Conservation (phyloP, 805 yeast species). For the Ogataea zsoltii region DNA sequence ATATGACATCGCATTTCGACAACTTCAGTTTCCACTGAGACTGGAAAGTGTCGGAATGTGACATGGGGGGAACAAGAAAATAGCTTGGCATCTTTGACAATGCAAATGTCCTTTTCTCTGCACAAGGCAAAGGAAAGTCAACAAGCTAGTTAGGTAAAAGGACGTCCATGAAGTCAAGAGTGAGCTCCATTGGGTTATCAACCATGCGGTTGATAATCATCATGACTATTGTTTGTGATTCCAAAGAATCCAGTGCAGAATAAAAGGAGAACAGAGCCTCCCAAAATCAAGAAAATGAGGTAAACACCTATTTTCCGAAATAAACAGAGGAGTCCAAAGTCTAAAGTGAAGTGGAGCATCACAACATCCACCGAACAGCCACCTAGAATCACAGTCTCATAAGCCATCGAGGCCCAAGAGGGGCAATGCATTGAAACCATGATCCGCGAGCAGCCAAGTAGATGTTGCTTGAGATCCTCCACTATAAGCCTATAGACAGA, state of each 20-base stretch:
- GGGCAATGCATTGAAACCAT: slow-evolving; percentile 13
- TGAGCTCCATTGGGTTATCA: slow-evolving; percentile 85
- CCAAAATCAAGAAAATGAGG: slow-evolving; percentile 16
- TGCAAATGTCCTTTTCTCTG: slow-evolving; percentile 40
- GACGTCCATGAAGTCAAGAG: slow-evolving; percentile 66
- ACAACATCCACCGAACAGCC: neutral
- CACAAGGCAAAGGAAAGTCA: slow-evolving; percentile 21
- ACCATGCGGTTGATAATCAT: slow-evolving; percentile 48
- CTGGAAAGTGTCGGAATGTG: neutral
- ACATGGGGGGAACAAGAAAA: slow-evolving; percentile 4
- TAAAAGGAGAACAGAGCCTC: slow-evolving; percentile 15
- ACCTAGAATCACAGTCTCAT: neutral
- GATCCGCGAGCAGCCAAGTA: neutral
- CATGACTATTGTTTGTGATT: slow-evolving; percentile 70
- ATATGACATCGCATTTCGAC: neutral
- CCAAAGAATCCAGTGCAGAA: slow-evolving; percentile 61
- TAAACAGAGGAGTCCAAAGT: slow-evolving; percentile 3
- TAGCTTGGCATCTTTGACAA: slow-evolving; percentile 70
- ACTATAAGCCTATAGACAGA: neutral
- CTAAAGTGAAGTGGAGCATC: neutral
- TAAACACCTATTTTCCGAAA: slow-evolving; percentile 12
- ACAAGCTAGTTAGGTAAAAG: slow-evolving; percentile 24
- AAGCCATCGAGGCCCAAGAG: slow-evolving; percentile 20
- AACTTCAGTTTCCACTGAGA: neutral
- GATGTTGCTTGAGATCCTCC: neutral